A percentile compares a stretch with the other conserved stretches of the same genome.
phyloP scores from a whole-genome alignment of 805 yeast species.

The Saccharomycopsis sp. region DNA sequence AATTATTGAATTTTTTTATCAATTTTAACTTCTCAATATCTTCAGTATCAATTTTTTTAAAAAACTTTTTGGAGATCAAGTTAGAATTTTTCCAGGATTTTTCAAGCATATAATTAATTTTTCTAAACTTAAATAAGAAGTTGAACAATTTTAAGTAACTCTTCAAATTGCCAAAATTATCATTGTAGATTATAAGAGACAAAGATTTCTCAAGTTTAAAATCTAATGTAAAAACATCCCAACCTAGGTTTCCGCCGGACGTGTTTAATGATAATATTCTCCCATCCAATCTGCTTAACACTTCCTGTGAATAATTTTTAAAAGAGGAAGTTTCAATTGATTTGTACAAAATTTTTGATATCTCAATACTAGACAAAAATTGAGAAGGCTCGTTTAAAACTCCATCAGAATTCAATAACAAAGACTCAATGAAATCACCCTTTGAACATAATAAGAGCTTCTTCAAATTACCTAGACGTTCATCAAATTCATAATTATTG shows the following conservation, averaged over 20 bases:
- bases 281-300: slow-evolving; percentile 62
- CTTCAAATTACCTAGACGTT: slow-evolving; percentile 21
- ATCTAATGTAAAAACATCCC: slow-evolving; percentile 90
- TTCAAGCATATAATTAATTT: slow-evolving; percentile 44
- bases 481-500: slow-evolving; percentile 10
- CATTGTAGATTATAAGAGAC: slow-evolving; percentile 21
- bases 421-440: slow-evolving; percentile 71
- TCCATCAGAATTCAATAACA: slow-evolving; percentile 44
- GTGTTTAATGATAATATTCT: slow-evolving; percentile 67
- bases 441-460: slow-evolving; percentile 50
- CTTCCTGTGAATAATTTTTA: slow-evolving; percentile 28
- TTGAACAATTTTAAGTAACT: slow-evolving; percentile 77
- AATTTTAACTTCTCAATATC: slow-evolving; percentile 17
- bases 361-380: slow-evolving; percentile 51
- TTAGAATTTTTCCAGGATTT: slow-evolving; percentile 31
- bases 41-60: slow-evolving; percentile 16
- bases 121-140: slow-evolving; percentile 70
- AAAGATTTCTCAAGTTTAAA: slow-evolving; percentile 38
- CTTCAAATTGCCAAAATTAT: slow-evolving; percentile 29
- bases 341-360: slow-evolving; percentile 54
- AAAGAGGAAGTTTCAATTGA: slow-evolving; percentile 50
- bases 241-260: slow-evolving; percentile 44
- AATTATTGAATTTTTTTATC: slow-evolving; percentile 22
- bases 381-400: slow-evolving; percentile 51
- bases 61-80: slow-evolving; percentile 11